Conservation (phyloP, 1,284 basidiomycete genomes). For the Pseudozyma pruni region DNA sequence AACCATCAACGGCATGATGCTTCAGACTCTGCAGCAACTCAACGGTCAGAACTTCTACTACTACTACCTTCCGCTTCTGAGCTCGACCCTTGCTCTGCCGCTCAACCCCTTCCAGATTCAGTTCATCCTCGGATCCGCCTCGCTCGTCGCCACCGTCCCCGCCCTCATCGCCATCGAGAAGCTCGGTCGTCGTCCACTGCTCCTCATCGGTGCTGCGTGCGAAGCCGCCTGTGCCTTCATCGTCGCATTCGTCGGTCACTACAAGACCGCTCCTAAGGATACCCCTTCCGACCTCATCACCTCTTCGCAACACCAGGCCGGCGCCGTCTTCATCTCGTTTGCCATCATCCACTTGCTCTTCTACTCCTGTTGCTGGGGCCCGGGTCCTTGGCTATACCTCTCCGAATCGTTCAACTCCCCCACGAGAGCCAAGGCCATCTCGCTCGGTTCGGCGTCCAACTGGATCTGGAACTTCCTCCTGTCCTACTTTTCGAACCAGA, state of each 20-base stretch:
- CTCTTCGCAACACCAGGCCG: slow-evolving; percentile 69
- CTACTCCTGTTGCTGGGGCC: slow-evolving; percentile 79
- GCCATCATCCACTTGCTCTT: slow-evolving; percentile 80
- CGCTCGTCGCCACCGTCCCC: slow-evolving; percentile 60
- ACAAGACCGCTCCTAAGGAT: slow-evolving; percentile 72
- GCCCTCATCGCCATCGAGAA: slow-evolving; percentile 66
- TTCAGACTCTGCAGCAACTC: slow-evolving; percentile 80
- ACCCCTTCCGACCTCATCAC: slow-evolving; percentile 69
- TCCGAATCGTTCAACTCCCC: slow-evolving; percentile 74
- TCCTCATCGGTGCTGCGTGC: slow-evolving; percentile 69
- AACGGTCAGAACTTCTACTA: slow-evolving; percentile 83
- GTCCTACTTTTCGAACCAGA: slow-evolving; percentile 76
- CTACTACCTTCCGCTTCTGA: slow-evolving; percentile 78
- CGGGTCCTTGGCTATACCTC: slow-evolving; percentile 75
- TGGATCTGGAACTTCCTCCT: slow-evolving; percentile 82
- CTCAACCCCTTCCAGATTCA: slow-evolving; percentile 75
- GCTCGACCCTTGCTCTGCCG: slow-evolving; percentile 77
- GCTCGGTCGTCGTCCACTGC: slow-evolving; percentile 69
- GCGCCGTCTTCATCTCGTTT: slow-evolving; percentile 77
- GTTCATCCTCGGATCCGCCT: slow-evolving; percentile 67
- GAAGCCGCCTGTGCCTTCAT: slow-evolving; percentile 70
- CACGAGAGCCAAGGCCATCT: slow-evolving; percentile 79
- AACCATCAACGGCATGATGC: slow-evolving; percentile 76
- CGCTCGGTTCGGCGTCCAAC: slow-evolving; percentile 74
- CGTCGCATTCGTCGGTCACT: slow-evolving; percentile 69